These are phyloP conservation scores for Cyclotella kingstonii DNA, from an alignment of 108 stramenopile genomes.

Conservation along the genomic window DNA sequence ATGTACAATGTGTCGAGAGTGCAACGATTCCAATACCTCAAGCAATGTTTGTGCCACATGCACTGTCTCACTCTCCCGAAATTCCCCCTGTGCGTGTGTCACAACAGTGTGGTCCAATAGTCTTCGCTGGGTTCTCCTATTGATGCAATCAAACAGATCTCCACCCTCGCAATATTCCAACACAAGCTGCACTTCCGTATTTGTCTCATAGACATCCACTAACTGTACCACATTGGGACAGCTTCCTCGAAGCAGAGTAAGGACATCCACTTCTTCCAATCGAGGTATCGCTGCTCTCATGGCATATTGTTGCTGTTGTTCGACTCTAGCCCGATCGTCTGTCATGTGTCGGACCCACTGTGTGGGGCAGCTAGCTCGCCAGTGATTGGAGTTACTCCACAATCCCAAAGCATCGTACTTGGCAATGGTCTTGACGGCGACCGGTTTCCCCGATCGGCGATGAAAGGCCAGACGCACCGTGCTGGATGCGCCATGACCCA, in stretches of 20 bases:
- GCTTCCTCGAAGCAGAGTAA: conserved; percentile 48
- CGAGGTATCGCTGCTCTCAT: conserved; percentile 29
- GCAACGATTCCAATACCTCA: conserved; percentile 59
- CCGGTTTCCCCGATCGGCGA: conserved; percentile 40
- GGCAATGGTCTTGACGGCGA: conserved; percentile 85
- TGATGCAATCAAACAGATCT: conserved; percentile 80
- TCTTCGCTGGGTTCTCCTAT: conserved; percentile 52
- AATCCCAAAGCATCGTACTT: conserved; percentile 84
- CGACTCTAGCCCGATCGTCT: conserved; percentile 37
- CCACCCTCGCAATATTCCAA: conserved; percentile 86
- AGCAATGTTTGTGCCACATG: conserved; percentile 70
- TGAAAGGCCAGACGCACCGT: conserved; percentile 75
- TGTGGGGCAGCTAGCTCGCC: conserved; percentile 10
- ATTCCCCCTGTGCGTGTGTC: conserved; percentile 24
- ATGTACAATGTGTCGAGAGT: conserved; percentile 66
- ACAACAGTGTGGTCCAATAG: neutral
- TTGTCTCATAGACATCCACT: conserved; percentile 84
- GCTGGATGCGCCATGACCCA: conserved; percentile 83
- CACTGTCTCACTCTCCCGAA: conserved; percentile 69
- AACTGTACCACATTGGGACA: conserved; percentile 68
- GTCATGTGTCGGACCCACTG: conserved; percentile 4
- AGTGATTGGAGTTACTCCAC: conserved; percentile 46
- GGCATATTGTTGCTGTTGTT: conserved; percentile 1
- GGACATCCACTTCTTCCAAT: conserved; percentile 82
- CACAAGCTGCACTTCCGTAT: conserved; percentile 84